Base-by-base conservation (phyloP, 768 basidiomycete species). In the Boletus huronensis region DNA sequence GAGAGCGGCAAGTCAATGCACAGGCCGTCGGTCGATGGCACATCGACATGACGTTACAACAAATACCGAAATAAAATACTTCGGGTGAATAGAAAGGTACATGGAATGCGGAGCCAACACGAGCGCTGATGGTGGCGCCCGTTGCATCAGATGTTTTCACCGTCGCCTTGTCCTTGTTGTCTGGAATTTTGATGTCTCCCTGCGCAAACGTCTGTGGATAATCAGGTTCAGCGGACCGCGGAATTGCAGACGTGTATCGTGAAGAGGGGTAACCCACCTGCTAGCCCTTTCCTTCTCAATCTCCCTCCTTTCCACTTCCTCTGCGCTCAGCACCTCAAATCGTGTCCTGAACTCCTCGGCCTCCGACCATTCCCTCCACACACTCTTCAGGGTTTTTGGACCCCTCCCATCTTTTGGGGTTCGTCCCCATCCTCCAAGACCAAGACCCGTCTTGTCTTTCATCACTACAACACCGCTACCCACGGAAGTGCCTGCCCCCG, bases 361-460 rank as follows among this genome's bases (percentile, higher is more conserved):
- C 67, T 97, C 96, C 32, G 79, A 80, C 93, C 94, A 98, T 67
- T 98, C 96, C 42, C 94, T 75, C 96, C 96, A 98, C 3, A 95
- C 88, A 53, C 94, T 90, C 70, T 82, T 82, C 45, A 98, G 72
- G 29, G 80, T 75, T 71, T 89, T 92, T 8, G 93, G 89, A 2
- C 93, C 95, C 28, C 85, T 74, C 17, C 87, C 88, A 54, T 87
- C 87, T 58, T 80, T 84, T n/a, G 85, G 86, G 23, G 83, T 82
- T n/a, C 85, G 78, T 6, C 85, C 87, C 81, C 85, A 88, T 9
- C 82, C 84, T 5, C 82, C 84, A 3, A 89, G 77, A 3, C 88
- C 89, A 21, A 90, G 74, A 1, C 90, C 92, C 3, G 90, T 90
- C 73, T 89, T 89, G 62, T 90, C 89, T 69, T 90, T 90, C 66